These are phyloP conservation scores for Sporothrix pseudoabietina DNA, from an alignment of 2,329 filamentous ascomycete genomes.

Conservation along the genomic window DNA sequence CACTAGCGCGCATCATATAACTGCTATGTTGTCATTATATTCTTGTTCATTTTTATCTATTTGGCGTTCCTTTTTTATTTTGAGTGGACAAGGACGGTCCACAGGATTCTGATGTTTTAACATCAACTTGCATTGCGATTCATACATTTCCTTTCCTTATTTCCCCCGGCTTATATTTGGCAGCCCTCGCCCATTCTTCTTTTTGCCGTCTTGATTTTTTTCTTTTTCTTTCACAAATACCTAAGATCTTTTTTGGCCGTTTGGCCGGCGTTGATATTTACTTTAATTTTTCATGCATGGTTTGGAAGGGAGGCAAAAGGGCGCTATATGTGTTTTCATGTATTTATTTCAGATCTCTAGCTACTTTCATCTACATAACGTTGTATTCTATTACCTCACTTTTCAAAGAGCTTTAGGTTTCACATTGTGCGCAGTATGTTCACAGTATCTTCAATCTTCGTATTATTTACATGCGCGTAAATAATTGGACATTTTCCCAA, in stretches of 20 bases:
- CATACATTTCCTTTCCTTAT: background rate
- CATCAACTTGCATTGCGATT: background rate
- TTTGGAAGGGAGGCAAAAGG: background rate
- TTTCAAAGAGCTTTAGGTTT: background rate
- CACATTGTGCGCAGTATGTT: background rate
- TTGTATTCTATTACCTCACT: conserved; percentile 1
- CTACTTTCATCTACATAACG: too few relatives aligned
- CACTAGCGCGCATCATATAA: background rate
- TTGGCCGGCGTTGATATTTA: background rate
- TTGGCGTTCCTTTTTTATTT: background rate
- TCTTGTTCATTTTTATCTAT: background rate
- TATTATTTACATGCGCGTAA: background rate
- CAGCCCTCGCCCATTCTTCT: background rate
- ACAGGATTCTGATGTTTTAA: too few relatives aligned
- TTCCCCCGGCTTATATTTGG: background rate
- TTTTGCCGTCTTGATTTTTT: background rate
- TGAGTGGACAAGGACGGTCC: background rate
- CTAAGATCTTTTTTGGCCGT: background rate
- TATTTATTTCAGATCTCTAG: background rate
- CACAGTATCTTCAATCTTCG: too few relatives aligned
- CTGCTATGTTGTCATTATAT: background rate
- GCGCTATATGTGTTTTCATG: background rate
- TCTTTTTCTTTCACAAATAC: background rate
- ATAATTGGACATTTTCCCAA: too few relatives aligned
- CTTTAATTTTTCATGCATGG: background rate